Conservation (phyloP, 1,284 basidiomycete genomes). For the Coniferiporia weirii region DNA sequence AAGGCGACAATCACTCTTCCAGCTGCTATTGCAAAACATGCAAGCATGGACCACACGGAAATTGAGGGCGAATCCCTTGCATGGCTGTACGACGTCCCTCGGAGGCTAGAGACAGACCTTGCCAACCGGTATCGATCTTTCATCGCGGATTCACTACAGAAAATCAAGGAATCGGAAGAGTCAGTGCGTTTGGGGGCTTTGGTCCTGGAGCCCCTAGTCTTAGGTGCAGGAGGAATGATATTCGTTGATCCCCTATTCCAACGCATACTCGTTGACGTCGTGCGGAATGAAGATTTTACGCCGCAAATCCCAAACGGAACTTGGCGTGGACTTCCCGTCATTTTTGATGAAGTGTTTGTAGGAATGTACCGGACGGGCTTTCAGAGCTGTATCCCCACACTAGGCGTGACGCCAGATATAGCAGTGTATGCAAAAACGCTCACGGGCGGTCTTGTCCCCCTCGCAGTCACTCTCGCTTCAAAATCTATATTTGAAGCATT, state of each 20-base stretch:
- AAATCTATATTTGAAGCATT: constrained; percentile 81
- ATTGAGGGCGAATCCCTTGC: constrained; percentile 43
- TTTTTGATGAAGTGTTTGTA: constrained; percentile 96
- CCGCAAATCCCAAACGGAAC: constrained; percentile 21
- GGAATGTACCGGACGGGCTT: constrained; percentile 86
- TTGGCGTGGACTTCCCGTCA: constrained; percentile 82
- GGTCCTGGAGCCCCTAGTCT: constrained; percentile 87
- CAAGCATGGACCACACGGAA: constrained; percentile 28
- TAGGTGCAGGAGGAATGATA: constrained; percentile 97
- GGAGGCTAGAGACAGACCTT: constrained; percentile 57
- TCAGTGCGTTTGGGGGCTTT: constrained; percentile 60
- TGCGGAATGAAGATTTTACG: constrained; percentile 43
- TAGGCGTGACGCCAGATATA: constrained; percentile 80
- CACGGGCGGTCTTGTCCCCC: constrained; percentile 88
- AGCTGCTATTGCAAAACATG: constrained; percentile 32
- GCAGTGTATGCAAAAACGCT: constrained; percentile 92
- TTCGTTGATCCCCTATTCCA: constrained; percentile 98
- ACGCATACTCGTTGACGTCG: constrained; percentile 77
- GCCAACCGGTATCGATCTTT: constrained; percentile 61
- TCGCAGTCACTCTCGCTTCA: constrained; percentile 81
- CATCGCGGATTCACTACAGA: constrained; percentile 53
- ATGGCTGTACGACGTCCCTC: constrained; percentile 69
- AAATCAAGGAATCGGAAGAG: constrained; percentile 23
- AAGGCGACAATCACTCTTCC: constrained; percentile 58
- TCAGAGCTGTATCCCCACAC: constrained; percentile 56